Evolutionary conservation across 805 yeast genomes (phyloP).

Genomic region (Pichia eremophila): DNA sequence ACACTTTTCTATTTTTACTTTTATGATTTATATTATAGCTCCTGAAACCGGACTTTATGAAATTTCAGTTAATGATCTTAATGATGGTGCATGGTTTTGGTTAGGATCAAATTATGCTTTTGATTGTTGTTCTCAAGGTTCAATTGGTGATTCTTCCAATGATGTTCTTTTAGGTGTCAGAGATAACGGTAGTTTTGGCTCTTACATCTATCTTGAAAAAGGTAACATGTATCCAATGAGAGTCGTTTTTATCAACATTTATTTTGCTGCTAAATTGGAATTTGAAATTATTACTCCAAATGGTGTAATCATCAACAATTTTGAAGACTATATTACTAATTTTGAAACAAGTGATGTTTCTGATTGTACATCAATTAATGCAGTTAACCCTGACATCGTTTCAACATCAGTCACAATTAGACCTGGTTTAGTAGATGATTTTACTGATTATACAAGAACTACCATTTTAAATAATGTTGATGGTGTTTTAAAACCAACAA

Average conservation of each 20-base stretch:
- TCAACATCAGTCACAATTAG: background rate
- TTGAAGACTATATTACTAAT: conserved; percentile 11
- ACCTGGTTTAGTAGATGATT: too few relatives aligned
- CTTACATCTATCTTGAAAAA: conserved; percentile 7
- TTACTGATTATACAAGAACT: background rate
- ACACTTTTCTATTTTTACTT: conserved; percentile 11
- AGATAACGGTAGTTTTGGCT: background rate
- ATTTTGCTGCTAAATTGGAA: background rate
- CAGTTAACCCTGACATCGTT: background rate
- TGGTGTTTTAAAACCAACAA: background rate
- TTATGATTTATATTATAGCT: conserved; percentile 10
- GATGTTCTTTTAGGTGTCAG: conserved; percentile 3
- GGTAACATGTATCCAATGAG: conserved; percentile 12
- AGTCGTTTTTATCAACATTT: conserved; percentile 5
- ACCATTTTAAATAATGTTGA: background rate
- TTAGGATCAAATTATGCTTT: conserved; percentile 25
- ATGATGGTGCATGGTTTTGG: conserved; percentile 24
- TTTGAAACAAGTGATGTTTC: background rate
- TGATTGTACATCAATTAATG: background rate
- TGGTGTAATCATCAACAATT: conserved; percentile 1
- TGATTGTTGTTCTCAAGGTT: conserved; percentile 21
- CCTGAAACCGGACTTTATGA: conserved; percentile 21
- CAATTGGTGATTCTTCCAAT: background rate
- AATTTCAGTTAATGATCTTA: conserved; percentile 14
- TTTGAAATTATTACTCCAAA: conserved; percentile 5